Evolutionary conservation across 805 yeast genomes (phyloP).

Genomic region (Barnettozyma sp.): DNA sequence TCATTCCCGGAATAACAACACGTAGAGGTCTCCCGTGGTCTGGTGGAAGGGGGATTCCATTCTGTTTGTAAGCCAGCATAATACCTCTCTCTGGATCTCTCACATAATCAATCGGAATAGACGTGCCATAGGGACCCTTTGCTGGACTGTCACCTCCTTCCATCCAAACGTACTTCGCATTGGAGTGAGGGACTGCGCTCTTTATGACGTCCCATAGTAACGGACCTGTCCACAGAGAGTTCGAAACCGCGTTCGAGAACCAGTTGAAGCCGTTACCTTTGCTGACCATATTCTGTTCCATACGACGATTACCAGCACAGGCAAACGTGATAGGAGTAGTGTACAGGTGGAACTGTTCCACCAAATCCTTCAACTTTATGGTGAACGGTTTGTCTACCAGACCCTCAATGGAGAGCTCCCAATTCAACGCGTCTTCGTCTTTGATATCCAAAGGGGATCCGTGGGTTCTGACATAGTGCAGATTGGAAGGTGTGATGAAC

Average conservation of each 20-base stretch:
- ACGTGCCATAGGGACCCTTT: slow-evolving; percentile 30
- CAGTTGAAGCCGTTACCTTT: slow-evolving; percentile 31
- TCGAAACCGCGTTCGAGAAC: slow-evolving; percentile 31
- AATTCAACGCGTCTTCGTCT: slow-evolving; percentile 20
- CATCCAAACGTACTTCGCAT: slow-evolving; percentile 29
- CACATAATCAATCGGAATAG: slow-evolving; percentile 26
- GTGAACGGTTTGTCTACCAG: slow-evolving; percentile 25
- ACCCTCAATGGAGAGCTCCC: slow-evolving; percentile 27
- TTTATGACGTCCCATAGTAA: slow-evolving; percentile 25
- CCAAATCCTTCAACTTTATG: slow-evolving; percentile 22
- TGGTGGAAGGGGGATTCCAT: slow-evolving; percentile 28
- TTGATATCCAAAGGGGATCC: slow-evolving; percentile 27
- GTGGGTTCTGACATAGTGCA: slow-evolving; percentile 32
- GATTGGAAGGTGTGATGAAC: slow-evolving; percentile 27
- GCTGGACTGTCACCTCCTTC: slow-evolving; percentile 30
- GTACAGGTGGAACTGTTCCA: slow-evolving; percentile 22
- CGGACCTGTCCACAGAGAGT: slow-evolving; percentile 31
- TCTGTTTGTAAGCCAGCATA: slow-evolving; percentile 31
- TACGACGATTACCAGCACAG: slow-evolving; percentile 32
- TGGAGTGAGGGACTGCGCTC: slow-evolving; percentile 23
- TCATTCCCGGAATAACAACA: slow-evolving; percentile 31
- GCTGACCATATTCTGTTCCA: slow-evolving; percentile 30
- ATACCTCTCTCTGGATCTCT: slow-evolving; percentile 28
- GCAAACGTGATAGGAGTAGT: slow-evolving; percentile 28
- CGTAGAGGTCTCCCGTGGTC: slow-evolving; percentile 33